Evolutionary conservation across 306 rosid genomes (phyloP), one percentile per base, ranked within the genome.

Genomic region (Lupinus albus): DNA sequence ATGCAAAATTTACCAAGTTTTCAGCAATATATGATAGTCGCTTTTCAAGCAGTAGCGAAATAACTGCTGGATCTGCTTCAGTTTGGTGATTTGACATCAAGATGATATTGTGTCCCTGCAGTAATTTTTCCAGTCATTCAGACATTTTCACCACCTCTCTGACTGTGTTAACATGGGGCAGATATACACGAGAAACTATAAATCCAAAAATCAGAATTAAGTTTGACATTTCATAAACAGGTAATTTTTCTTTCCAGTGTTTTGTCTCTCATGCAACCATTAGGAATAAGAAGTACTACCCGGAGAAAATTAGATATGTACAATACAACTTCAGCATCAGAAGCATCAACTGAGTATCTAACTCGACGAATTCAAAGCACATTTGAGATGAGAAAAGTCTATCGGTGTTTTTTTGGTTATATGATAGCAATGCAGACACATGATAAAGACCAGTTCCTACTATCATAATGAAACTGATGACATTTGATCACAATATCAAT

Each of bases 11-110:
- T 80, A 94, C 99, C 84, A 87, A 2, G 81, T 83, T 91, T 77
- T 94, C 99, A 59, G 95, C 89, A 80, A 94, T 77, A 78, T 59
- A 53, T 8, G 88, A 88, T 62, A 81, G 80, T 53, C 84, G 78
- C 64, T 77, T 54, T 86, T 94, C 99, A 78, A 94, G 87, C 80
- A 90, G 83, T 86, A 94, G 74, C 8, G 97, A 77, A 81, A 94
- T 90, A 69, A 88, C 47, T 60, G 99, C 99, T 33, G 99, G 99
- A 84, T 94, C 99, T 48, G 99, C 99, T 85, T 94, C 99, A 78
- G 86, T 81, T 79, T 94, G 99, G 90, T 94, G 99, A 80, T 94
- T 94, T 79, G 99, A 90, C 78, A 94, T 87, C 82, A 94, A 71
- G 75, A 94, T 82, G 59, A 94, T 76, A 81, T 94, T 94, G 86